Conservation (phyloP, 495 filamentous ascomycete species). For the Daldinia grandis region DNA sequence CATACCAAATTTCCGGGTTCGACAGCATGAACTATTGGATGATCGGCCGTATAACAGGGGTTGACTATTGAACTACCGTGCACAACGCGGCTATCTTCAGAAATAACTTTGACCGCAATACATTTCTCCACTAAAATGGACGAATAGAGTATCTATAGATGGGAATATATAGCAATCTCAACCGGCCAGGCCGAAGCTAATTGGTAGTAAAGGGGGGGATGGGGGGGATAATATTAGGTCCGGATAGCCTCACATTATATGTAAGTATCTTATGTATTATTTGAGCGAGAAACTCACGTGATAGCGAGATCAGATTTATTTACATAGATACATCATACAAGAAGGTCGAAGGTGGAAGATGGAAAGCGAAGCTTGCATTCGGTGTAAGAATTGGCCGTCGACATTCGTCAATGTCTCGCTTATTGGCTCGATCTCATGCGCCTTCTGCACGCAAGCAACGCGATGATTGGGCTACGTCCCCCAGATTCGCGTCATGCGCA, state of each 20-base stretch:
- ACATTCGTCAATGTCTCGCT: neutral
- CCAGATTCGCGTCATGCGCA: neutral
- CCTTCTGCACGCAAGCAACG: neutral
- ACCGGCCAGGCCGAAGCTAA: neutral
- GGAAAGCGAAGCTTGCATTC: no score
- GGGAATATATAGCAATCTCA: neutral
- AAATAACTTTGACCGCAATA: neutral
- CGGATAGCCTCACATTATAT: neutral
- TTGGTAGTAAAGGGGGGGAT: neutral
- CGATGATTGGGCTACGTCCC: slow-evolving; percentile 7
- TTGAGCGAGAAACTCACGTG: neutral
- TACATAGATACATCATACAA: neutral
- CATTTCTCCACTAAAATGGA: neutral
- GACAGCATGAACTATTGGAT: neutral
- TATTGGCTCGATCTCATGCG: neutral
- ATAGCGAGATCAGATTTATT: neutral
- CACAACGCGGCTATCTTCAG: neutral
- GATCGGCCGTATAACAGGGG: neutral
- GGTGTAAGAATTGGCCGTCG: neutral
- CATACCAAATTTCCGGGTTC: neutral
- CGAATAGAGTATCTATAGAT: neutral
- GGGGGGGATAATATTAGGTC: neutral
- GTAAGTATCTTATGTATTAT: neutral
- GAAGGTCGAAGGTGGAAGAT: no score
- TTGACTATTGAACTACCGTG: neutral